Evolutionary conservation across 2,329 filamentous ascomycete species (phyloP).

Genomic region (Hymenoscyphus infarciens): DNA sequence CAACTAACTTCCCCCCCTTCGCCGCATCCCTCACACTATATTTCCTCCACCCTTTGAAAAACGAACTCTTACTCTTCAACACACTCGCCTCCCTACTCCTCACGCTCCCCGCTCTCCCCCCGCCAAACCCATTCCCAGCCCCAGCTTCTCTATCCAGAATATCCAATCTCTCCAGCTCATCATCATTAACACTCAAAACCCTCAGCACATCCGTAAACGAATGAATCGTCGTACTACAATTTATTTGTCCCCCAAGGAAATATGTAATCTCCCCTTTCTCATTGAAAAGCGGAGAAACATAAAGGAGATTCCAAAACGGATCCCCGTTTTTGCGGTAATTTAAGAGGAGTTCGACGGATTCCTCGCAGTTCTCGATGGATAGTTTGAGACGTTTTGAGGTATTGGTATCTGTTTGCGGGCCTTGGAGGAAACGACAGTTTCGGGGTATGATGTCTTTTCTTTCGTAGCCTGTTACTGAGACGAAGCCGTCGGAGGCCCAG

Average conservation of each 20-base stretch:
- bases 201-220: constrained; percentile 48
- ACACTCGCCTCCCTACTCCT: constrained; percentile 7
- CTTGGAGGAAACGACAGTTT: constrained; percentile 50
- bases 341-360: constrained; percentile 48
- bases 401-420: constrained; percentile 43
- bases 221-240: constrained; percentile 52
- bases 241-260: constrained; percentile 55
- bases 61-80: constrained; percentile 20
- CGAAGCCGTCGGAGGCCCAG: constrained; percentile 49
- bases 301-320: constrained; percentile 56
- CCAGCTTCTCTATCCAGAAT: not conserved
- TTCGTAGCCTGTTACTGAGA: constrained; percentile 48
- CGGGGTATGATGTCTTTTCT: constrained; percentile 46
- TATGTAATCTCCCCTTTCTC: constrained; percentile 45
- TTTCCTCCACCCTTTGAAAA: constrained; percentile 31
- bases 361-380: constrained; percentile 41
- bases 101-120: constrained; percentile 23
- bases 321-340: constrained; percentile 50
- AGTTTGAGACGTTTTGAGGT: constrained; percentile 42
- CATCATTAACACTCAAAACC: constrained; percentile 41
- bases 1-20: constrained; percentile 10
- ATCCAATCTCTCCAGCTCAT: constrained; percentile 32
- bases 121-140: constrained; percentile 12
- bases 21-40: constrained; percentile 12
- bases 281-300: constrained; percentile 50